Conservation (phyloP, 495 filamentous ascomycete genomes). For the Xylaria curta region DNA sequence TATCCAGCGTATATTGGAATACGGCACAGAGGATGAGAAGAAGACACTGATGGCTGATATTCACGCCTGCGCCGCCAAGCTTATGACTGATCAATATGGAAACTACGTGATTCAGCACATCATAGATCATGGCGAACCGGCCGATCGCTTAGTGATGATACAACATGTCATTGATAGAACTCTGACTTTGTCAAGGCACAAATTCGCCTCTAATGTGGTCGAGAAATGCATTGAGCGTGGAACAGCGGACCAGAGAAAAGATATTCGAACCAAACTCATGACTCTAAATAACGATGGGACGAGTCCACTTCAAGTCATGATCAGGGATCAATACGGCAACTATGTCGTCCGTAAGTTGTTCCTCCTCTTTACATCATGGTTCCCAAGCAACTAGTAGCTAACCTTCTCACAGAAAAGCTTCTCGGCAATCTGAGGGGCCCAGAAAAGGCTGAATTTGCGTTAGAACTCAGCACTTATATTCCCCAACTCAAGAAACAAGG, state of each 20-base stretch:
- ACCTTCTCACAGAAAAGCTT: constrained; percentile 72
- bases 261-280: constrained; percentile 73
- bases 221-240: constrained; percentile 89
- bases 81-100: constrained; percentile 90
- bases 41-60: constrained; percentile 78
- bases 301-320: constrained; percentile 72
- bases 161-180: constrained; percentile 72
- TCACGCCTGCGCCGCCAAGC: constrained; percentile 68
- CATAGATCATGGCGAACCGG: constrained; percentile 78
- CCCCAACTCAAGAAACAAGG: constrained; percentile 72
- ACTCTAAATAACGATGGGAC: constrained; percentile 66
- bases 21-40: constrained; percentile 76
- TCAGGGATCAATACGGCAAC: constrained; percentile 93
- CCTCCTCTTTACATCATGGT: not conserved
- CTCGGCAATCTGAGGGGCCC: constrained; percentile 69
- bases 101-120: constrained; percentile 98
- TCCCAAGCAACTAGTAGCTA: constrained; percentile 20
- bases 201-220: constrained; percentile 97
- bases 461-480: constrained; percentile 77
- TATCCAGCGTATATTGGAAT: constrained; percentile 90
- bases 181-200: constrained; percentile 85
- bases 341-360: constrained; percentile 92
- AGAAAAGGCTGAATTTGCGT: constrained; percentile 71
- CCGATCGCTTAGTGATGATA: constrained; percentile 78
- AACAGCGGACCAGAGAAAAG: constrained; percentile 68